Conservation (phyloP, 148 eudicot species). For the Suaeda aralocaspica region DNA sequence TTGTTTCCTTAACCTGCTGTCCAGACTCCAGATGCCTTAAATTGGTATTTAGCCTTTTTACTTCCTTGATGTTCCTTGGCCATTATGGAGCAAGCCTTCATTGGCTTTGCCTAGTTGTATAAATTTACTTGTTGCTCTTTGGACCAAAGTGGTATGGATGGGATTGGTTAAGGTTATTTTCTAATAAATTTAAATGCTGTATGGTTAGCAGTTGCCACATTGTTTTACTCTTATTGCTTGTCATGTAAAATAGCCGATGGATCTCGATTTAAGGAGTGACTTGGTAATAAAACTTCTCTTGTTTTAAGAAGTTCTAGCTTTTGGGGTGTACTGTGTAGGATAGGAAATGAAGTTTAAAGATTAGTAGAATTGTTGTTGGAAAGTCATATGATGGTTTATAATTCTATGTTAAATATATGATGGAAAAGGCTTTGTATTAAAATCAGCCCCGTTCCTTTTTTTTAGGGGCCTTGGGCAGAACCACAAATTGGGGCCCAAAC, state of each 20-base stretch:
- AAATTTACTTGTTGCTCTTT: no score
- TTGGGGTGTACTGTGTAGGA: background rate
- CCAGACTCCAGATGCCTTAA: slow-evolving; percentile 1
- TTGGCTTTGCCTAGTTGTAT: background rate
- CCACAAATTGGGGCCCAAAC: no score
- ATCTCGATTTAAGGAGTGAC: background rate
- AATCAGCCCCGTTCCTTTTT: no score
- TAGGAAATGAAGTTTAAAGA: background rate
- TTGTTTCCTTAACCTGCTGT: background rate
- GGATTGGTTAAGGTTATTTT: background rate
- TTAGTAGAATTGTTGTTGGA: background rate
- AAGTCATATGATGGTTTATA: background rate
- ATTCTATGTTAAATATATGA: no score
- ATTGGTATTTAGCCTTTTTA: background rate
- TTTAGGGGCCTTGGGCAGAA: no score
- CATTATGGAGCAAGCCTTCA: background rate
- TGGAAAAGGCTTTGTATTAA: no score
- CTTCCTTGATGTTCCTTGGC: background rate
- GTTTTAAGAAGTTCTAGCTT: background rate
- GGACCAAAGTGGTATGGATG: background rate
- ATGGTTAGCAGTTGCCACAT: background rate
- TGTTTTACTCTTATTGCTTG: background rate
- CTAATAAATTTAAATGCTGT: slow-evolving; percentile 2
- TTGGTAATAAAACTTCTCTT: background rate
- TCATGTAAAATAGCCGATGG: background rate